These are phyloP conservation scores for Tylopilus sp. DNA, from an alignment of 1,284 basidiomycete species.

Conservation along the genomic window DNA sequence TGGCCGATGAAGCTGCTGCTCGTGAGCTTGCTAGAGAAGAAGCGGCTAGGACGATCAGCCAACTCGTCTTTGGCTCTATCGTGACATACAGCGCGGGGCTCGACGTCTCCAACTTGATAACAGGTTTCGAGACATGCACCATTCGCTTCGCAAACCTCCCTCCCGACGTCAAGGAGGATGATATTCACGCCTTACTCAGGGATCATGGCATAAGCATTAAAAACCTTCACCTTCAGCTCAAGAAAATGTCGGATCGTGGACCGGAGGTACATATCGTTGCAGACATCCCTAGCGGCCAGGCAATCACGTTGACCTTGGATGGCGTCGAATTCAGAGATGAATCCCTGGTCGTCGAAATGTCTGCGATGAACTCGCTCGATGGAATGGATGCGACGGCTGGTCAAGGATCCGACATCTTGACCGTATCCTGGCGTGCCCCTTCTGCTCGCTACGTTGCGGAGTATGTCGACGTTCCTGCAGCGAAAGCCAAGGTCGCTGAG, in stretches of 20 bases:
- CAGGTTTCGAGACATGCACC: background rate
- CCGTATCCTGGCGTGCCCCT: background rate
- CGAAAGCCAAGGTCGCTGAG: background rate
- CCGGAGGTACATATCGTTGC: background rate
- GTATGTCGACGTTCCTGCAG: background rate
- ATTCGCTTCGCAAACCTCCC: background rate
- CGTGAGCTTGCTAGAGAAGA: background rate
- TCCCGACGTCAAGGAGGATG: background rate
- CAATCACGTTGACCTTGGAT: background rate
- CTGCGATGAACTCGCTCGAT: background rate
- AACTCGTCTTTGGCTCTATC: background rate
- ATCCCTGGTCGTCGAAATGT: background rate
- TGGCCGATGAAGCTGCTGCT: background rate
- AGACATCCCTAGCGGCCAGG: background rate
- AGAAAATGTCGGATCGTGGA: background rate
- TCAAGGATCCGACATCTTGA: background rate
- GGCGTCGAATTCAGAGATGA: background rate
- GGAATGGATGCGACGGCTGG: background rate
- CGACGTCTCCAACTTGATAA: background rate
- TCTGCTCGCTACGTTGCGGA: background rate
- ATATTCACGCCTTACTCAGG: background rate
- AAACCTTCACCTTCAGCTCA: background rate
- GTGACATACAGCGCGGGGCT: background rate
- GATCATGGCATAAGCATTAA: background rate
- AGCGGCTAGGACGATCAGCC: background rate